Evolutionary conservation across 164 flowering plant genomes (phyloP), one percentile per base, ranked within the genome.

Genomic region (Macadamia tetraphylla): DNA sequence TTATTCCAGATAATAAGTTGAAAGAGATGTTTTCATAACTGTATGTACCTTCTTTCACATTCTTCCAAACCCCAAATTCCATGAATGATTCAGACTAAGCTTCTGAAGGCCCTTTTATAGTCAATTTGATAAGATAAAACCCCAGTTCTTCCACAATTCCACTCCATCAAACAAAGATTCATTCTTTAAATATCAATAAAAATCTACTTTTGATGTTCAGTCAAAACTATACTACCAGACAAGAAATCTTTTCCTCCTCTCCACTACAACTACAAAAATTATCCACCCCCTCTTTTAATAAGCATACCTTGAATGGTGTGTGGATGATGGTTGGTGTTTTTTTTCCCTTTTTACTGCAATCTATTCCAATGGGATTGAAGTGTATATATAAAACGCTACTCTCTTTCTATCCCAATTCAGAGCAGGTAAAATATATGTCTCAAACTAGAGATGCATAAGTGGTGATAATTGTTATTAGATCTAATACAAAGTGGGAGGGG

Each of bases 351-450:
- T 35, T 2, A 35, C 40, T 18, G 51, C 40, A 70, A 67, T 73
- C 58, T 43, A 60, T 63, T 73, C 5, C 40, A 65, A 62, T 57
- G n/a, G 51, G 51, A 46, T 63, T 81, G 81, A 76, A 74, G 83
- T 76, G 80, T 73, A 52, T 62, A 23, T 23, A 23, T 23, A 23
- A 23, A 71, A 56, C 49, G 65, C 46, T 70, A 63, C 66, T 5
- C 40, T 23, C 23, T 23, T 23, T 23, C 23, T 35, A 35, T 35
- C 40, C 40, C 40, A 35, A 35, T 35, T 35, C 40, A 35, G 5
- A 35, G 5, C 17, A 44, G 1, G 7, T 46, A 73, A 52, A 57
- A 53, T 61, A 70, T 58, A 61, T 79, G 80, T 80, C 83, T 66
- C 66, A 60, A 71, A 74, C 31, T 51, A 63, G 64, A 79, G 72